Evolutionary conservation across 768 basidiomycete species (phyloP).

Genomic region (Exidia glandulosa): DNA sequence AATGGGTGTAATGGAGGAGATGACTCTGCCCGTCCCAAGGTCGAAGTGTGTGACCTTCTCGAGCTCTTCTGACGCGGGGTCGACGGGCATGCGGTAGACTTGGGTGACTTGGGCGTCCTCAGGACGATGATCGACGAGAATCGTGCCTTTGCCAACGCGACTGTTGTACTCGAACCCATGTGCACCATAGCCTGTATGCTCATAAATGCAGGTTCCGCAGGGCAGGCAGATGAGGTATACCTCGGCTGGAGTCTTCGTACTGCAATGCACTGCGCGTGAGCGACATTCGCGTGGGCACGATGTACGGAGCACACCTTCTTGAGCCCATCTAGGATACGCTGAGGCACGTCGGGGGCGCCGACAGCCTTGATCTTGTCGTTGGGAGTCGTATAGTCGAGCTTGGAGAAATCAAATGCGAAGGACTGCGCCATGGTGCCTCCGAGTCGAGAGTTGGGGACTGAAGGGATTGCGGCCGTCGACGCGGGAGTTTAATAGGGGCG

Average conservation of each 20-base stretch:
- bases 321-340: conserved; percentile 25
- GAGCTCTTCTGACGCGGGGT: conserved; percentile 15
- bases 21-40: conserved; percentile 26
- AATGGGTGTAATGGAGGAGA: conserved; percentile 22
- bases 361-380: conserved; percentile 27
- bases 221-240: too few relatives aligned
- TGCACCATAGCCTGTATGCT: too few relatives aligned
- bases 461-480: background rate
- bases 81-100: conserved; percentile 23
- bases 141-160: conserved; percentile 9
- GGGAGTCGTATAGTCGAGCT: background rate
- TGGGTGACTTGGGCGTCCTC: conserved; percentile 27
- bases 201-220: too few relatives aligned
- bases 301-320: too few relatives aligned
- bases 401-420: background rate
- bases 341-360: conserved; percentile 21
- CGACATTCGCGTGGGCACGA: too few relatives aligned
- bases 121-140: conserved; percentile 30
- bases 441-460: background rate
- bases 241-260: conserved; percentile 29
- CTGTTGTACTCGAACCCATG: conserved; percentile 18
- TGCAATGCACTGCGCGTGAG: too few relatives aligned
- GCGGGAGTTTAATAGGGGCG: background rate
- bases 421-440: background rate
- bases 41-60: conserved; percentile 30